Percentiles rank a stretch among this genome's conserved stretches.
phyloP scores from a whole-genome alignment of 352 stramenopile species.

The Aphanomyces cochlioides region DNA sequence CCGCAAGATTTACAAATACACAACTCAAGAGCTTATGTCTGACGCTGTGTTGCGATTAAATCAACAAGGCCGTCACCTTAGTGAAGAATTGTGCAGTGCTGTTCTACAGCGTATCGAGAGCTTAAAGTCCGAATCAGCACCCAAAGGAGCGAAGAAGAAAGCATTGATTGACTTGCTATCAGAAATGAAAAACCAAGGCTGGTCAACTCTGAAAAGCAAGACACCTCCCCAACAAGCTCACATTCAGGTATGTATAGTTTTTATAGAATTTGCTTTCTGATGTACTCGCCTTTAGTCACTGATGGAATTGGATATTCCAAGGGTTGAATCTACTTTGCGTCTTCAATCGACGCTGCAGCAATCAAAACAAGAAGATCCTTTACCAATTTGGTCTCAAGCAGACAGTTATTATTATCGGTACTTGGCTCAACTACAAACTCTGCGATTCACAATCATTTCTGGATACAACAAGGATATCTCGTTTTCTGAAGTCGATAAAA shows the following conservation, averaged over 20 bases:
- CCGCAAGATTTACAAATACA: constrained; percentile 78
- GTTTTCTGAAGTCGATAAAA: constrained; percentile 72
- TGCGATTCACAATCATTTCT: constrained; percentile 75
- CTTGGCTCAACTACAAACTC: constrained; percentile 63
- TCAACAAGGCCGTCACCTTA: constrained; percentile 68
- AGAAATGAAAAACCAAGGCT: constrained; percentile 82
- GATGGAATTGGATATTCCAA: constrained; percentile 76
- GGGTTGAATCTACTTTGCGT: constrained; percentile 78
- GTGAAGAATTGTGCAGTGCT: constrained; percentile 87
- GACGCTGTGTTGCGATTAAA: constrained; percentile 51
- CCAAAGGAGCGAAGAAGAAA: constrained; percentile 96
- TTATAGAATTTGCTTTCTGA: neutral
- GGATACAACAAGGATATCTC: constrained; percentile 86
- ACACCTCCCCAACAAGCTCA: constrained; percentile 67
- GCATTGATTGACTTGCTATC: constrained; percentile 94
- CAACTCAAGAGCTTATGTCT: constrained; percentile 60
- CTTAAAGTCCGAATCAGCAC: constrained; percentile 57
- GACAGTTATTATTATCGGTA: constrained; percentile 90
- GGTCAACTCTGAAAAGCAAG: constrained; percentile 72
- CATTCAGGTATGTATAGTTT: constrained; percentile 37
- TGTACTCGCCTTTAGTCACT: constrained; percentile 44
- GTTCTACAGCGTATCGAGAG: constrained; percentile 95
- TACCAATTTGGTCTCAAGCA: constrained; percentile 59
- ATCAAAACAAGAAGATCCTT: neutral
- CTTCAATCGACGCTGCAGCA: constrained; percentile 40